Percentiles rank a stretch among this genome's conserved stretches.
Evolutionary conservation across 352 stramenopile genomes (phyloP).

Genomic region (Phytophthora hibernalis): DNA sequence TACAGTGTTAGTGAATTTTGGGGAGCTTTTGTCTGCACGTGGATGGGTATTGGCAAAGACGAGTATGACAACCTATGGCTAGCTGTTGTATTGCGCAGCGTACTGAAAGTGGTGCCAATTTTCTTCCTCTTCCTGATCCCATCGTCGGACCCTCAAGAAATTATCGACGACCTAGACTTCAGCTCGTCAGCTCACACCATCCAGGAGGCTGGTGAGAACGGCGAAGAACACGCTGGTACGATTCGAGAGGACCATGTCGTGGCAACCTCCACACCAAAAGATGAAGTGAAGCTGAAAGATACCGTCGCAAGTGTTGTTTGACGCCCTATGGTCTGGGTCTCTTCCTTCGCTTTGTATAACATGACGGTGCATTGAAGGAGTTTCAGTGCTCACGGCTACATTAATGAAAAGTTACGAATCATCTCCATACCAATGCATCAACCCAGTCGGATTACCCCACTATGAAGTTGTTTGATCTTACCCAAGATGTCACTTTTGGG

Average conservation of each 20-base stretch:
- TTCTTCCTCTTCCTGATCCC: constrained; percentile 90
- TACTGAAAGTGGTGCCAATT: constrained; percentile 92
- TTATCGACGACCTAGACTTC: constrained; percentile 79
- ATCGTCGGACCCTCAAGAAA: constrained; percentile 69
- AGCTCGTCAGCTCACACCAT: constrained; percentile 14
- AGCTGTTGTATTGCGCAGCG: constrained; percentile 92
- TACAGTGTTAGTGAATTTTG: constrained; percentile 94
- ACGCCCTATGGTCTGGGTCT: constrained; percentile 5
- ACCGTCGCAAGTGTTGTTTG: constrained; percentile 29
- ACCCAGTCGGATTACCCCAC: no score
- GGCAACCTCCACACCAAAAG: constrained; percentile 41
- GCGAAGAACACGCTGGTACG: constrained; percentile 39
- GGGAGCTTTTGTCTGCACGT: constrained; percentile 89
- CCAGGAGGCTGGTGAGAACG: constrained; percentile 26
- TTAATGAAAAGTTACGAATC: background rate
- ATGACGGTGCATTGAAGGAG: background rate
- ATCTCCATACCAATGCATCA: no score
- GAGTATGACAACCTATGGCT: constrained; percentile 93
- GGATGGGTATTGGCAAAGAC: constrained; percentile 90
- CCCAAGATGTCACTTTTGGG: no score
- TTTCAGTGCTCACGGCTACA: background rate
- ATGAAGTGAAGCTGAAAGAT: constrained; percentile 35
- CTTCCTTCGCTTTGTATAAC: constrained; percentile 10
- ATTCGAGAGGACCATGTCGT: constrained; percentile 54
- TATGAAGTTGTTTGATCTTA: no score